A percentile compares a stretch with the other conserved stretches of the same genome.
phyloP scores from a whole-genome alignment of 139 green algal genomes.

The Parachlorella kessleri region DNA sequence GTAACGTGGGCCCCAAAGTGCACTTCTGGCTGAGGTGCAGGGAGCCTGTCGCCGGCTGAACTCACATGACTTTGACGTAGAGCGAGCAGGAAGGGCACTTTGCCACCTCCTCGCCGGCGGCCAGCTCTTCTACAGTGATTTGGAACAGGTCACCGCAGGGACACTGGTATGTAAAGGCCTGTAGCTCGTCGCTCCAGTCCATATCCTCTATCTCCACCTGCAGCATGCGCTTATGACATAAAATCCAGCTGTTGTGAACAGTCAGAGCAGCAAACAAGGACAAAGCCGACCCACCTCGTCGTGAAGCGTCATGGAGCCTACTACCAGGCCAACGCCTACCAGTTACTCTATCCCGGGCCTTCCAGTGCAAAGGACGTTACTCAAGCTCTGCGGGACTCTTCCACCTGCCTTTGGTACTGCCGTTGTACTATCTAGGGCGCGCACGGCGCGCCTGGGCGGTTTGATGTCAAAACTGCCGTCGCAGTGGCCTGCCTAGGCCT shows the following conservation, averaged over 20 bases:
- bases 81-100: constrained; percentile 95
- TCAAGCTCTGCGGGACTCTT: too few species aligned
- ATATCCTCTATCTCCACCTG: constrained; percentile 99
- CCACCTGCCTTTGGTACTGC: too few species aligned
- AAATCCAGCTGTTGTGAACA: neutral
- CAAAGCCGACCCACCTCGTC: constrained; percentile 28
- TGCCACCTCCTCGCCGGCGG: constrained; percentile 91
- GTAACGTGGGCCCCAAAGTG: too few species aligned
- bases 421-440: too few species aligned
- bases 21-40: too few species aligned
- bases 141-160: constrained; percentile 98
- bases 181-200: constrained; percentile 88
- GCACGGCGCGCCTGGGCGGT: too few species aligned
- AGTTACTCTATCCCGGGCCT: too few species aligned
- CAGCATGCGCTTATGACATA: constrained; percentile 84
- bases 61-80: constrained; percentile 86
- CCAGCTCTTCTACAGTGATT: constrained; percentile 80
- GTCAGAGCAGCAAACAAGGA: neutral
- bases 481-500: too few species aligned
- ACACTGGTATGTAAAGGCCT: constrained; percentile 91
- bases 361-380: too few species aligned
- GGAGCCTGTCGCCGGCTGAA: too few species aligned
- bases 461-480: too few species aligned
- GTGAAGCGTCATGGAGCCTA: constrained; percentile 42
- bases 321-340: too few species aligned